Percentiles rank a stretch among this genome's conserved stretches.
phyloP scores from a whole-genome alignment of 768 basidiomycete species.

The Paxillus ammoniavirescens region DNA sequence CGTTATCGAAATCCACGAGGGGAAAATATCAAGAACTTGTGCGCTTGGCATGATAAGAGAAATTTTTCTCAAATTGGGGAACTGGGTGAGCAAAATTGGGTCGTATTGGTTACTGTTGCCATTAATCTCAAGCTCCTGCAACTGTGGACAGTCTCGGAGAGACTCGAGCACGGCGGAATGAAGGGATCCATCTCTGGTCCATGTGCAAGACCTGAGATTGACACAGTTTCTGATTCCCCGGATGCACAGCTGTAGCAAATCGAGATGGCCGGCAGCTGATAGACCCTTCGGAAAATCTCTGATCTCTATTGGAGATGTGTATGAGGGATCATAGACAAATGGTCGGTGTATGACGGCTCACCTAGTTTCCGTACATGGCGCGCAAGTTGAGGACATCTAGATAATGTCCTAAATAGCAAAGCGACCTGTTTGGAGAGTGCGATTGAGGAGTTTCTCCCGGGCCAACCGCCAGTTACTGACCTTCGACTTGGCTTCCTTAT shows the following conservation, averaged over 20 bases:
- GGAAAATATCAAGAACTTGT: slow-evolving; percentile 48
- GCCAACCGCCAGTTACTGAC: slow-evolving; percentile 30
- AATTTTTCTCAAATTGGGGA: slow-evolving; percentile 53
- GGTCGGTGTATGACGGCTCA: slow-evolving; percentile 25
- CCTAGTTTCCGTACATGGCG: slow-evolving; percentile 57
- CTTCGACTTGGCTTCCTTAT: slow-evolving; percentile 60
- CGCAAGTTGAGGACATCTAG: slow-evolving; percentile 54
- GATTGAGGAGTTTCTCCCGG: neutral
- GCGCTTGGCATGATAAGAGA: slow-evolving; percentile 74
- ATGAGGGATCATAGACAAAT: slow-evolving; percentile 2
- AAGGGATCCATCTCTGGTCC: slow-evolving; percentile 80
- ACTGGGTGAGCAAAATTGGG: slow-evolving; percentile 46
- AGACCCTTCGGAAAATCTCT: slow-evolving; percentile 68
- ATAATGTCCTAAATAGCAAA: slow-evolving; percentile 61
- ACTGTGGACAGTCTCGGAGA: slow-evolving; percentile 38
- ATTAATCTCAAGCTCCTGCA: slow-evolving; percentile 69
- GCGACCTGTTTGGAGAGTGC: slow-evolving; percentile 43
- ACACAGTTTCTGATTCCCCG: slow-evolving; percentile 58
- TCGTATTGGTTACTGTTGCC: slow-evolving; percentile 53
- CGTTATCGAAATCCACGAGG: slow-evolving; percentile 48
- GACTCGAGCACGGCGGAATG: slow-evolving; percentile 56
- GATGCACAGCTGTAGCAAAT: slow-evolving; percentile 40
- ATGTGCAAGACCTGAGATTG: slow-evolving; percentile 62
- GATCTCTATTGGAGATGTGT: slow-evolving; percentile 46
- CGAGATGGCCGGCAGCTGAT: slow-evolving; percentile 27